Base-by-base conservation (phyloP, 768 basidiomycete species). In the Leucocoprinus leucothites region DNA sequence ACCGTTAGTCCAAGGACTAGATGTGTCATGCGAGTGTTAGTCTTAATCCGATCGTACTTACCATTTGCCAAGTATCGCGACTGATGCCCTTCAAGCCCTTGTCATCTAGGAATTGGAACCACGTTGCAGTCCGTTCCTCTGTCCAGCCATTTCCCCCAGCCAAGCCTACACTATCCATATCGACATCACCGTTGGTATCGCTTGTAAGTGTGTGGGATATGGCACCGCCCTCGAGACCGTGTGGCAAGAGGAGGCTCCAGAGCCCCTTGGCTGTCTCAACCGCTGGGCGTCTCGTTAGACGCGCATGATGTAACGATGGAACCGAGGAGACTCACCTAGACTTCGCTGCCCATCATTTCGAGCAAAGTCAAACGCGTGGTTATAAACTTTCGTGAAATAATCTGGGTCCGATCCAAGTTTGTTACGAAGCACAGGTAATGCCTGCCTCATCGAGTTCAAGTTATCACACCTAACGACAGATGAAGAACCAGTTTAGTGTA, bases 31-130 rank as follows among this genome's bases (percentile, higher is more conserved):
- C 9, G 22, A 26, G 45, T 19, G 45, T 18, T 7, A 14, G 48
- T 44, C 14, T 45, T 26, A 28, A 36, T 24, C 46, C 34, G 49
- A 50, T 25, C 35, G 25, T 13, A 71, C 84, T 41, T 47, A 89
- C 91, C 91, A 94, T 93, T 49, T 77, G 69, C 92, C 91, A 94
- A 16, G 89, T 90, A 71, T 93, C 92, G 71, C 89, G 91, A 71
- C 89, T 93, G 28, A 95, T 79, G 3, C 90, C 91, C 65, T 87
- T 88, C 19, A 75, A 75, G 1, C 83, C 84, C 60, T 81, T 85
- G 64, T 79, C 72, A 28, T 66, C 70, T 66, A 94, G 68, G 66
- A 84, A 95, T n/a, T 86, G 83, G 62, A 87, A 82, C 93, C 93
- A 95, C 81, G 81, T 82, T 22, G 81, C 66, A 14, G 78, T 81